phyloP scores from a whole-genome alignment of 805 yeast genomes.

The Brettanomyces nanus region DNA sequence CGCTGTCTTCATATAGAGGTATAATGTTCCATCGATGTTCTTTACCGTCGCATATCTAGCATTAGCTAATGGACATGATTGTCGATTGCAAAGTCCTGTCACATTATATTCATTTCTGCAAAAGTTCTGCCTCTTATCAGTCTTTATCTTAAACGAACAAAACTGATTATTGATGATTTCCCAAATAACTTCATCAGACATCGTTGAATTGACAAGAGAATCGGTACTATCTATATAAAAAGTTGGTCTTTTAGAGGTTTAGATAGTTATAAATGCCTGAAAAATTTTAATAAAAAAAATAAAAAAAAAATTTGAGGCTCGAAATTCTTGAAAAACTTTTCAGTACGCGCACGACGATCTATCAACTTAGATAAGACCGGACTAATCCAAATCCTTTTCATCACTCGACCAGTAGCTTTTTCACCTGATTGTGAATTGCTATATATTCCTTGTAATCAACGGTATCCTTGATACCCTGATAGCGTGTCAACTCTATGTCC shows the following conservation, averaged over 20 bases:
- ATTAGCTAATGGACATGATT: conserved; percentile 94
- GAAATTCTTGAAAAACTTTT: too few species aligned
- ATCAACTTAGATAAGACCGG: too few species aligned
- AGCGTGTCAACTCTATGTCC: conserved; percentile 41
- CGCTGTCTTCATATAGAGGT: conserved; percentile 91
- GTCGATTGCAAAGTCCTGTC: conserved; percentile 86
- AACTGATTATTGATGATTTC: conserved; percentile 92
- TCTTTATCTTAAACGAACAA: conserved; percentile 88
- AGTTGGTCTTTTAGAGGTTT: neutral
- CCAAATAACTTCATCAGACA: conserved; percentile 65
- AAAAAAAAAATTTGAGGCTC: too few species aligned
- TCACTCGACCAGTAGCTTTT: too few species aligned
- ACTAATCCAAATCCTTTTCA: too few species aligned
- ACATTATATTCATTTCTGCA: conserved; percentile 96
- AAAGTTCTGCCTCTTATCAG: conserved; percentile 83
- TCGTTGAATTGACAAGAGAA: too few species aligned
- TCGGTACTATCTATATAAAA: too few species aligned
- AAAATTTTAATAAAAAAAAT: too few species aligned
- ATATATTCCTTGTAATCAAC: conserved; percentile 35
- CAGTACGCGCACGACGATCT: too few species aligned
- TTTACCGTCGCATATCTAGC: conserved; percentile 86
- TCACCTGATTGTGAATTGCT: conserved; percentile 12
- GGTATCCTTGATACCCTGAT: conserved; percentile 43
- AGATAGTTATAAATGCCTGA: too few species aligned
- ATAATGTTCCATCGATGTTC: conserved; percentile 68